Percentiles rank a stretch among this genome's conserved stretches.
These are phyloP conservation scores for Alternaria infectoria DNA, from an alignment of 2,329 filamentous ascomycete species.

Conservation along the genomic window DNA sequence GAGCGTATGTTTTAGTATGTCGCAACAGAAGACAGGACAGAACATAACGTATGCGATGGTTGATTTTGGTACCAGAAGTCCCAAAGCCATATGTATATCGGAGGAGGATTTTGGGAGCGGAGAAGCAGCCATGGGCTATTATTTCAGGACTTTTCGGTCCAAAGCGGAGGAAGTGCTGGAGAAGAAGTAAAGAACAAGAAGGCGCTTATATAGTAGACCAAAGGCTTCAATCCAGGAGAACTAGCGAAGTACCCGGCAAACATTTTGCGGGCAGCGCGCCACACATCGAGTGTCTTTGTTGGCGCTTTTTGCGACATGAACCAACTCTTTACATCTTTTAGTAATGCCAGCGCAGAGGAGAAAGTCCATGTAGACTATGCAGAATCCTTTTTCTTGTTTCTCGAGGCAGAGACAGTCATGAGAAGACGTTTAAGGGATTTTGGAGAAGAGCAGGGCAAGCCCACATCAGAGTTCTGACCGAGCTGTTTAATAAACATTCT, in stretches of 20 bases:
- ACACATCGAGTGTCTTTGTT: too few species aligned
- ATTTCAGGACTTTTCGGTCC: too few species aligned
- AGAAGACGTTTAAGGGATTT: too few species aligned
- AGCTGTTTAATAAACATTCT: background rate
- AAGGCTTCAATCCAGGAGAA: fast-evolving
- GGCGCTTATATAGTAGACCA: background rate
- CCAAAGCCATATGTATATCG: background rate
- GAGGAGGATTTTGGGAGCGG: background rate
- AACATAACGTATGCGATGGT: background rate
- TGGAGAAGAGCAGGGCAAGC: background rate
- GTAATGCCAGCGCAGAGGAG: background rate
- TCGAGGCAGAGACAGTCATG: background rate
- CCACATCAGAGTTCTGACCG: background rate
- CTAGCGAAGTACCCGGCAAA: too few species aligned
- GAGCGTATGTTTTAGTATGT: too few species aligned
- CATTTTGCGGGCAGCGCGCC: background rate
- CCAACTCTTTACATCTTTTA: too few species aligned
- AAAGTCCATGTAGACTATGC: background rate
- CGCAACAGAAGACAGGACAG: background rate
- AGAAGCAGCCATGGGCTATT: background rate
- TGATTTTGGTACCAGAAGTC: background rate
- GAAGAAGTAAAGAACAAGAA: background rate
- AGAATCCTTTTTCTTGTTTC: background rate
- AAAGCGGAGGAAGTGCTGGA: background rate
- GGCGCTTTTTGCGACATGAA: too few species aligned